Evolutionary conservation across 768 basidiomycete species (phyloP), one percentile per base, ranked within the genome.

Genomic region (Leucocoprinus birnbaumii): DNA sequence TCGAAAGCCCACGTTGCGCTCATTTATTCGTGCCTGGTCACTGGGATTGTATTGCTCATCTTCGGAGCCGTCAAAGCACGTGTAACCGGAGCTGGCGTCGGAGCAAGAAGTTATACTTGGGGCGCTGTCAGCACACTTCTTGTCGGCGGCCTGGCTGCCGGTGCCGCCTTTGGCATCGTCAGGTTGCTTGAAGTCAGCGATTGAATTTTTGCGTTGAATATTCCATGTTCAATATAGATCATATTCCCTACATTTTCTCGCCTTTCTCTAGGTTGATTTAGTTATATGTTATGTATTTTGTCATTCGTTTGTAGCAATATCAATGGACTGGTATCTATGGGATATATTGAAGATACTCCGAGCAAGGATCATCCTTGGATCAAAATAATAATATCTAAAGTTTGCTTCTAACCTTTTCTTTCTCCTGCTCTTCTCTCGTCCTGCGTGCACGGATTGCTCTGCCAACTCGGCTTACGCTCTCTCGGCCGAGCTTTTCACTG

Each of bases 11-110:
- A 84, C 34, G 67, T 82, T 22, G 80, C 87, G 41, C 75, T 92
- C 45, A 71, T 90, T 43, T 90, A 84, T 62, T 91, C 90, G 0
- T 88, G 78, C 59, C 65, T 92, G 57, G 68, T 97, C 52, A 99
- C 96, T 4, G 91, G 91, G 3, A 62, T 92, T 53, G 80, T 96
- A 11, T 78, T 99, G 10, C 79, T 99, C 59, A 66, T 95, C 51
- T 99, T 98, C 65, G 96, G 96, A 42, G 89, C 83, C 1, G 83
- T 95, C 66, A 98, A 98, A 68, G 85, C 94, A 1, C 86, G 87
- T 55, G 79, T 94, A 41, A 95, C 92, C 0, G 91, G 91, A n/a
- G 89, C 85, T 35, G 88, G 89, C 1, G 71, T 67, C 31, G 85
- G 83, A 3, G 62, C 74, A 0, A 71, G 74, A 26, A 89, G 89